A percentile compares a stretch with the other conserved stretches of the same genome.
Conservation (phyloP, 1,139 yeast species). For the Lipomyces yarrowii region DNA sequence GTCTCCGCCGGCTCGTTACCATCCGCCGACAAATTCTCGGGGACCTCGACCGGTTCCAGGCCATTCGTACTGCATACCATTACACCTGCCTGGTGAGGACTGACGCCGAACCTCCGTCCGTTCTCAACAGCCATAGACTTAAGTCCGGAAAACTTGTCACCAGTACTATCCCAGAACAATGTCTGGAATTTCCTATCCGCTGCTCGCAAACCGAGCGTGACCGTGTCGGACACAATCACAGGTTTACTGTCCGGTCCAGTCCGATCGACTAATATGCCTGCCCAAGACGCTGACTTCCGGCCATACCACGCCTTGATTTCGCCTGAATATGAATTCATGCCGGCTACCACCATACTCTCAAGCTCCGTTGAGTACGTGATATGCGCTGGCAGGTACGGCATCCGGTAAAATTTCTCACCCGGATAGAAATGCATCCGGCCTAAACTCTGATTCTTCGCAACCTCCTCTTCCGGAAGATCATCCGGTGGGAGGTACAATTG, state of each 20-base stretch:
- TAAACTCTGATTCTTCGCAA: conserved; percentile 22
- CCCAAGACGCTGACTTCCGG: conserved; percentile 26
- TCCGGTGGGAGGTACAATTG: conserved; percentile 27
- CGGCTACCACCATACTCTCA: conserved; percentile 25
- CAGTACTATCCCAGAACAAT: conserved; percentile 25
- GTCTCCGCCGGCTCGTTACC: conserved; percentile 10
- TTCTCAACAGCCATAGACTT: conserved; percentile 25
- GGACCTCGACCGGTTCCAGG: conserved; percentile 27
- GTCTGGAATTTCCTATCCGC: conserved; percentile 29
- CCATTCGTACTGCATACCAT: conserved; percentile 28
- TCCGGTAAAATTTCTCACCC: conserved; percentile 27
- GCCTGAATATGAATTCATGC: conserved; percentile 15
- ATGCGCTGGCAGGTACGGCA: conserved; percentile 28
- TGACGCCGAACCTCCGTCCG: conserved; percentile 30
- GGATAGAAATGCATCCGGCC: conserved; percentile 31
- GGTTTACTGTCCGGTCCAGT: conserved; percentile 17
- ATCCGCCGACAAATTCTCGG: conserved; percentile 3
- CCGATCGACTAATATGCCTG: conserved; percentile 25
- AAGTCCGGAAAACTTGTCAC: conserved; percentile 24
- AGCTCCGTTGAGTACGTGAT: conserved; percentile 29
- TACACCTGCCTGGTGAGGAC: conserved; percentile 28
- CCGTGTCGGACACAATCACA: conserved; percentile 25
- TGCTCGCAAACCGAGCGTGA: conserved; percentile 17
- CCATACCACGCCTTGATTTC: conserved; percentile 29
- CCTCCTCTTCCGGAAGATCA: conserved; percentile 21